Percentiles rank a stretch among this genome's conserved stretches.
phyloP scores from a whole-genome alignment of 805 yeast species.

The Lipomyces kockii region DNA sequence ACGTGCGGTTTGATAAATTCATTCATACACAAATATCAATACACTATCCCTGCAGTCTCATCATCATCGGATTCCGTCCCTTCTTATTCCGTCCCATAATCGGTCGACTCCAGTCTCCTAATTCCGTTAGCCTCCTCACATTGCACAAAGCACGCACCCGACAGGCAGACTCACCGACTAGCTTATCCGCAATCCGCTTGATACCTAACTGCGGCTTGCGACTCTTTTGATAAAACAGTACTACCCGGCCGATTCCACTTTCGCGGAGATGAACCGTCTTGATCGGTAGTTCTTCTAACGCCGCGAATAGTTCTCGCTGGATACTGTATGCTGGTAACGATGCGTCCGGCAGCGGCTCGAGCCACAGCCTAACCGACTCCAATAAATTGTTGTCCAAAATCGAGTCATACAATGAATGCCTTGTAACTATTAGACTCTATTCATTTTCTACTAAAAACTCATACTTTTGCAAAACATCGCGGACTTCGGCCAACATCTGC shows the following conservation, averaged over 20 bases:
- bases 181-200: slow-evolving; percentile 84
- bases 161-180: slow-evolving; percentile 51
- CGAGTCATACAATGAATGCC: slow-evolving; percentile 82
- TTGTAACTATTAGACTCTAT: neutral
- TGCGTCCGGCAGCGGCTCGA: slow-evolving; percentile 97
- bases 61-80: slow-evolving; percentile 16
- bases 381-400: slow-evolving; percentile 90
- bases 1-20: too few species aligned
- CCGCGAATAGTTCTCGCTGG: slow-evolving; percentile 80
- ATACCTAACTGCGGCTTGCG: slow-evolving; percentile 85
- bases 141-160: neutral
- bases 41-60: neutral
- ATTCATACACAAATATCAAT: too few species aligned
- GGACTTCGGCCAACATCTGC: slow-evolving; percentile 78
- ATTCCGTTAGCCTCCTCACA: neutral
- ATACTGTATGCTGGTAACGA: slow-evolving; percentile 97
- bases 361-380: slow-evolving; percentile 94
- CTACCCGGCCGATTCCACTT: slow-evolving; percentile 89
- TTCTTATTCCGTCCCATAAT: slow-evolving; percentile 56
- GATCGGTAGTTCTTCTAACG: slow-evolving; percentile 80
- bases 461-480: slow-evolving; percentile 66
- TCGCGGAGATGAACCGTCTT: slow-evolving; percentile 95
- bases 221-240: slow-evolving; percentile 89
- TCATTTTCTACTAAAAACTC: neutral
- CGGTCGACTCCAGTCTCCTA: slow-evolving; percentile 97